Percentiles rank a stretch among this genome's conserved stretches.
These are phyloP conservation scores for Botryotinia narcissicola DNA, from an alignment of 2,329 filamentous ascomycete species.

Conservation along the genomic window DNA sequence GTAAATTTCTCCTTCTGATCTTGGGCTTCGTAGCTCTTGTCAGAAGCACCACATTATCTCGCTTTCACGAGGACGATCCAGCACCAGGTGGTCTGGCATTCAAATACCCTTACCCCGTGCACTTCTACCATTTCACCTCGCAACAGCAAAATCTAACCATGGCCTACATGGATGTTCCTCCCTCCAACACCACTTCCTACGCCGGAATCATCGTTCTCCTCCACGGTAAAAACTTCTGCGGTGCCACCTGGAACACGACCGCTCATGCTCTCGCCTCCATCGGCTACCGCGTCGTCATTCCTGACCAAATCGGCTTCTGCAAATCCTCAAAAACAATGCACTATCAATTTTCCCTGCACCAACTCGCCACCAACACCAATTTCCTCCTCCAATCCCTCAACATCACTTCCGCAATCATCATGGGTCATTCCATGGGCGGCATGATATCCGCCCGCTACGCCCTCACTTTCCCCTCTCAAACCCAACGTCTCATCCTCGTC, in stretches of 20 bases:
- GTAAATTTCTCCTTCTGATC: neutral
- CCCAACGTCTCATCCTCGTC: slow-evolving; percentile 48
- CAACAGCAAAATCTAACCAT: slow-evolving; percentile 30
- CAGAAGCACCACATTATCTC: neutral
- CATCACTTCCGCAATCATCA: slow-evolving; percentile 46
- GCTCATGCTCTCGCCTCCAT: slow-evolving; percentile 42
- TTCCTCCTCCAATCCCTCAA: slow-evolving; percentile 46
- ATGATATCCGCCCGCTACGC: slow-evolving; percentile 53
- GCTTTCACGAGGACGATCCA: neutral
- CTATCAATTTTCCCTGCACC: slow-evolving; percentile 54
- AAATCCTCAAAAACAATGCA: slow-evolving; percentile 51
- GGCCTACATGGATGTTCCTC: slow-evolving; percentile 8
- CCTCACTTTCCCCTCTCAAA: slow-evolving; percentile 48
- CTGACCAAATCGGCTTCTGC: slow-evolving; percentile 56
- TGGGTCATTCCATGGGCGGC: slow-evolving; percentile 56
- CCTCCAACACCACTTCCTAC: slow-evolving; percentile 5
- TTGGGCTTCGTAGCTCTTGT: neutral
- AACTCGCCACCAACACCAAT: slow-evolving; percentile 51
- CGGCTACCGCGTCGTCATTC: slow-evolving; percentile 51
- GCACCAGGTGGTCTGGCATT: neutral
- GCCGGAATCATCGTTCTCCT: slow-evolving; percentile 46
- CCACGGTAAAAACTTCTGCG: slow-evolving; percentile 58
- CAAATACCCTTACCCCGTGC: neutral
- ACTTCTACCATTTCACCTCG: slow-evolving; percentile 36
- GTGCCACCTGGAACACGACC: slow-evolving; percentile 51